Conservation (phyloP, 2,329 filamentous ascomycete genomes). For the Fusarium liriodendri region DNA sequence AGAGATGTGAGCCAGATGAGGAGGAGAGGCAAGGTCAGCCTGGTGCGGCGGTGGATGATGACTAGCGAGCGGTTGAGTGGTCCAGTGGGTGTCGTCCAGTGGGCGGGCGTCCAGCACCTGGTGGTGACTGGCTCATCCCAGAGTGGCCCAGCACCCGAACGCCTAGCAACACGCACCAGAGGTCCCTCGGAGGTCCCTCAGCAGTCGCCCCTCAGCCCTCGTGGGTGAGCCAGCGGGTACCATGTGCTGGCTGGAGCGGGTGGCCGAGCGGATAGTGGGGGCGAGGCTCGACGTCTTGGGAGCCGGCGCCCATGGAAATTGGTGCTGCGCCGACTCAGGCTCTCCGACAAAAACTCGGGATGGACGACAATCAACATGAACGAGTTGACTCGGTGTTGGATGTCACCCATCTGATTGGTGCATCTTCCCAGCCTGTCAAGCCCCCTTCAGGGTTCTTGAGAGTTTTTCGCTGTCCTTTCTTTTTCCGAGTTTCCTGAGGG, state of each 20-base stretch:
- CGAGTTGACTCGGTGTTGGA: conserved; percentile 36
- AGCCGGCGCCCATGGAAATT: neutral
- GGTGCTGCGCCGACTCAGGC: conserved; percentile 31
- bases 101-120: conserved; percentile 36
- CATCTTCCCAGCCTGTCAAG: conserved; percentile 10
- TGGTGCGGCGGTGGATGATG: conserved; percentile 32
- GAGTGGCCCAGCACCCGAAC: conserved; percentile 15
- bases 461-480: conserved; percentile 24
- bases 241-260: conserved; percentile 28
- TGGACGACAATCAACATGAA: conserved; percentile 26
- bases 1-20: conserved; percentile 17
- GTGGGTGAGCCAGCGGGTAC: conserved; percentile 36
- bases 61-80: conserved; percentile 18
- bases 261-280: conserved; percentile 30
- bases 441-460: conserved; percentile 30
- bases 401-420: conserved; percentile 34
- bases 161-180: conserved; percentile 1
- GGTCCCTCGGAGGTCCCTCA: conserved; percentile 3
- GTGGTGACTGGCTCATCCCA: conserved; percentile 34
- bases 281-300: conserved; percentile 15
- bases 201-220: conserved; percentile 34
- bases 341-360: conserved; percentile 46
- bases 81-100: conserved; percentile 22
- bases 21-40: conserved; percentile 37
- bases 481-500: conserved; percentile 25